Base-by-base conservation (phyloP, 1,139 yeast species). In the Yamadazyma taylorii region DNA sequence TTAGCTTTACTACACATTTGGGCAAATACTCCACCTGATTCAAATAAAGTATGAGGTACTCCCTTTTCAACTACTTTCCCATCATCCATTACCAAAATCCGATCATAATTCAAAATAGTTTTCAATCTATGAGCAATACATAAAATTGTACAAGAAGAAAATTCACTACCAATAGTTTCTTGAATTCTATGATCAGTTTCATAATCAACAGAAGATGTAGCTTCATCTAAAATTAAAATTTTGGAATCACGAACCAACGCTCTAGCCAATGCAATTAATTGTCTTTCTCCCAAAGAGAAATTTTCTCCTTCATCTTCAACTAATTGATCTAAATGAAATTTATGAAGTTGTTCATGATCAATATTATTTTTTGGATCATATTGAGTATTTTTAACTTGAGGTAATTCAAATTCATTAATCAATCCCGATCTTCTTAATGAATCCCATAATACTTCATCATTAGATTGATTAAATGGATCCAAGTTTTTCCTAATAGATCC, bases 401-500 rank as follows among this genome's bases (percentile, higher is more conserved):
- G 44, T 36, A 63, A 47, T 30, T 58, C 60, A 15, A 51, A 39
- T 21, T 36, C 52, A 32, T 51, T 54, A 32, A 61, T 51, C 30
- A 65, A 52, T 0, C 66, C 67, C 4, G 67, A 55, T 46, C 67
- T 58, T 47, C 60, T 53, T 35, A 64, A 56, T 2, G 67, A 55
- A 43, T 59, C 63, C 69, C 70, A 61, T 36, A 67, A 55, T 34
- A 49, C 47, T 13, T 46, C 56, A 45, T 68, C 73, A 3, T 56
- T 35, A 40, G 56, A 54, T 42, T 62, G 56, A 24, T 53, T 54
- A 39, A 65, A 66, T 36, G 95, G 90, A 62, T 89, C 97, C 55
- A 89, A 67, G 53, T 89, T 89, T 29, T 82, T 73, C 50, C 89
- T 75, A 39, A 89, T 73, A 0, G 94, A 82, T 37, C 96, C 96